A percentile compares a stretch with the other conserved stretches of the same genome.
Conservation (phyloP, 1,284 basidiomycete genomes). For the Cutaneotrichosporon sp. region DNA sequence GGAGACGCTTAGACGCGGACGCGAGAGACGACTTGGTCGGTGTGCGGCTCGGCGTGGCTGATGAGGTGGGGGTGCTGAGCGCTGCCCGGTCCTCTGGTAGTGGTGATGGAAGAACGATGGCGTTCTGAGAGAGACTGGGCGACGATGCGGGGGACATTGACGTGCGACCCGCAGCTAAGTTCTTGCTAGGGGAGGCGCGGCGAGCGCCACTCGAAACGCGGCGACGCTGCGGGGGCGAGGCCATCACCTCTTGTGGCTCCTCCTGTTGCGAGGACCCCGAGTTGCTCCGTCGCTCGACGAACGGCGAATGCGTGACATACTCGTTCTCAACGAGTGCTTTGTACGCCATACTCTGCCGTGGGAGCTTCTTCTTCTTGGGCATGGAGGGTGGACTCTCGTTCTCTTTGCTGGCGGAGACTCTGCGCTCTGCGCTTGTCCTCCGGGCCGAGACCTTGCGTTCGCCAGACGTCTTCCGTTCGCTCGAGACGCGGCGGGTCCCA, state of each 20-base stretch:
- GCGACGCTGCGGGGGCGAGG: constrained; percentile 37
- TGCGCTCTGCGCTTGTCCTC: constrained; percentile 27
- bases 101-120: constrained; percentile 33
- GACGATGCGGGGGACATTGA: constrained; percentile 42
- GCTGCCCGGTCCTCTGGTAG: constrained; percentile 25
- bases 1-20: constrained; percentile 63
- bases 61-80: constrained; percentile 10
- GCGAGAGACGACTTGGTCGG: constrained; percentile 68
- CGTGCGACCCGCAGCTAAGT: constrained; percentile 21
- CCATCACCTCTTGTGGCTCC: constrained; percentile 26
- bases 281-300: constrained; percentile 53
- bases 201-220: constrained; percentile 33
- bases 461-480: constrained; percentile 15
- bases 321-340: constrained; percentile 71
- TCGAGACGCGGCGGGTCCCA: constrained; percentile 43
- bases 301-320: constrained; percentile 82
- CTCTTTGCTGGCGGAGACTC: constrained; percentile 55
- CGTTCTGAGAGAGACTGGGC: constrained; percentile 34
- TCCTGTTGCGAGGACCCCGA: constrained; percentile 6
- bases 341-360: constrained; percentile 71
- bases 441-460: constrained; percentile 35
- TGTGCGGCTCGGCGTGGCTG: constrained; percentile 24
- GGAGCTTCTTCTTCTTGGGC: constrained; percentile 47
- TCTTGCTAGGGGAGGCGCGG: constrained; percentile 31
- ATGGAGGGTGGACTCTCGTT: constrained; percentile 62